These are phyloP conservation scores for Berkeleyomyces rouxiae DNA, from an alignment of 2,329 filamentous ascomycete genomes.

Conservation along the genomic window DNA sequence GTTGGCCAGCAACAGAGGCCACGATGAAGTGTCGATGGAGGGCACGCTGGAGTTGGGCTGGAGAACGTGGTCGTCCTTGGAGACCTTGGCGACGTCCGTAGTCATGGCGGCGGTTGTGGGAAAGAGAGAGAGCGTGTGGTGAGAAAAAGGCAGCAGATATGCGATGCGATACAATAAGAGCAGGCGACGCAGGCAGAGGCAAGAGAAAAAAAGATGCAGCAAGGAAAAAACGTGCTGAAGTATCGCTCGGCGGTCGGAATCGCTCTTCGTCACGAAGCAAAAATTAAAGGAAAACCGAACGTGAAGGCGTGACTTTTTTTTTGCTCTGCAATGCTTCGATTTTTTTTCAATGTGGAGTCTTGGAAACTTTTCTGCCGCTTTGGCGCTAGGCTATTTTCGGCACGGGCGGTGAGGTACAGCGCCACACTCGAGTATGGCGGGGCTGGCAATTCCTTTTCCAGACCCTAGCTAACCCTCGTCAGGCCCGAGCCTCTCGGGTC, in stretches of 20 bases:
- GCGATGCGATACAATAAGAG: background rate
- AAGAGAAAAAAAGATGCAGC: background rate
- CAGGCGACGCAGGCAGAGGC: background rate
- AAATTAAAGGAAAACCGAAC: background rate
- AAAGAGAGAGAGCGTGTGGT: background rate
- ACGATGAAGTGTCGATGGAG: constrained; percentile 68
- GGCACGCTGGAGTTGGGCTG: constrained; percentile 77
- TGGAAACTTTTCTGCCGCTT: constrained; percentile 4
- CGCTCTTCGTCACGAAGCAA: background rate
- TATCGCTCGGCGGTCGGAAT: background rate
- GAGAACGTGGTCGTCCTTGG: constrained; percentile 59
- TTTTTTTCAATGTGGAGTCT: constrained; percentile 10
- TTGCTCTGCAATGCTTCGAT: background rate
- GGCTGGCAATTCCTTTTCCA: background rate
- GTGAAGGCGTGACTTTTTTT: background rate
- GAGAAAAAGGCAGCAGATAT: background rate
- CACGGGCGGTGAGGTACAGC: background rate
- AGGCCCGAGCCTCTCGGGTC: background rate
- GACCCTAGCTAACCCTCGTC: background rate
- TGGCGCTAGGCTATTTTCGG: background rate
- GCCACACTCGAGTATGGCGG: background rate
- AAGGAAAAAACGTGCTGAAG: too few species aligned
- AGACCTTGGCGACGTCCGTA: constrained; percentile 30
- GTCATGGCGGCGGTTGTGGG: constrained; percentile 21
- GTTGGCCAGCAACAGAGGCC: constrained; percentile 90